Conservation (phyloP, 768 basidiomycete genomes). For the Solioccasus polychromus region DNA sequence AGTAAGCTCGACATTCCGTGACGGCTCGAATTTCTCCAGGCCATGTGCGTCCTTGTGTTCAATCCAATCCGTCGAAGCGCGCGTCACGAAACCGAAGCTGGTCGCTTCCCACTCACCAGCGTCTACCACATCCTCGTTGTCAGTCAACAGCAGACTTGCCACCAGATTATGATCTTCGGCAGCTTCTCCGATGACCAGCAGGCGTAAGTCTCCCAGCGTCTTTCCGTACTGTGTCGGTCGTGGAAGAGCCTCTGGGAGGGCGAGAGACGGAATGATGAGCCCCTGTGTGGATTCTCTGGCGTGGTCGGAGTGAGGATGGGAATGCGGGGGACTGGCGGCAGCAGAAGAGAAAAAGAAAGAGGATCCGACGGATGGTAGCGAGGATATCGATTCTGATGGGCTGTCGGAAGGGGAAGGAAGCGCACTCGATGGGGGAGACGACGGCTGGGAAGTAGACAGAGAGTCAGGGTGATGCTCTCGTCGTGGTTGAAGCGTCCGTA, state of each 20-base stretch:
- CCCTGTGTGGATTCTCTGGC: slow-evolving; percentile 43
- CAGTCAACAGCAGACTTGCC: slow-evolving; percentile 50
- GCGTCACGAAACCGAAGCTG: slow-evolving; percentile 42
- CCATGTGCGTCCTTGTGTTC: slow-evolving; percentile 65
- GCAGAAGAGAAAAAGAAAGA: slow-evolving; percentile 79
- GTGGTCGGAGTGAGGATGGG: slow-evolving; percentile 42
- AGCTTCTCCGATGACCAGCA: slow-evolving; percentile 54
- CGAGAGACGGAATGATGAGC: slow-evolving; percentile 68
- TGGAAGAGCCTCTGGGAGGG: slow-evolving; percentile 57
- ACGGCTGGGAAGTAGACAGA: slow-evolving; percentile 36
- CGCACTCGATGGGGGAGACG: slow-evolving; percentile 47
- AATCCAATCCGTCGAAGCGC: slow-evolving; percentile 70
- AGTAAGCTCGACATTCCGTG: slow-evolving; percentile 61
- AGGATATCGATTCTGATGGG: slow-evolving; percentile 62
- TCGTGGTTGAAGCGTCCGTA: slow-evolving; percentile 34
- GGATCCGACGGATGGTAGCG: slow-evolving; percentile 68
- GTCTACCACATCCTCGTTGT: slow-evolving; percentile 69
- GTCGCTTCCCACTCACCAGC: slow-evolving; percentile 55
- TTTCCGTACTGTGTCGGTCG: slow-evolving; percentile 67
- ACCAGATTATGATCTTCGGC: slow-evolving; percentile 34
- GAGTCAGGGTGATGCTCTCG: slow-evolving; percentile 15
- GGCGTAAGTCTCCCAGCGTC: slow-evolving; percentile 57
- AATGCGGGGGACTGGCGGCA: slow-evolving; percentile 61
- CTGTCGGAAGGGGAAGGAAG: slow-evolving; percentile 61
- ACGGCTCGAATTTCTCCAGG: slow-evolving; percentile 62